These are phyloP conservation scores for Arachnomyces sp. DNA, from an alignment of 2,329 filamentous ascomycete genomes.

Conservation along the genomic window DNA sequence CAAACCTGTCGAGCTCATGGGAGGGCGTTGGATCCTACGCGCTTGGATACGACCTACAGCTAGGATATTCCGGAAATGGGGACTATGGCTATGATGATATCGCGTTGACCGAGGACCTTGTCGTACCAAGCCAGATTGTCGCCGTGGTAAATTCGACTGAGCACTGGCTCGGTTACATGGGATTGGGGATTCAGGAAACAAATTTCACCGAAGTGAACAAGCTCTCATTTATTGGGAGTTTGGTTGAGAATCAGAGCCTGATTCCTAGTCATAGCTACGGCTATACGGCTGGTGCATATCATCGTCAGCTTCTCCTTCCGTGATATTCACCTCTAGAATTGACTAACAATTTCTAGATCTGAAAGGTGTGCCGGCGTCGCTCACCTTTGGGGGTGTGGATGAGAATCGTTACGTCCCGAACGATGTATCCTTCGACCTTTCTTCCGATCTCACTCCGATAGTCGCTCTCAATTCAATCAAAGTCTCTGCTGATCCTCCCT, in stretches of 20 bases:
- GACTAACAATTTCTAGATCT: slow-evolving; percentile 12
- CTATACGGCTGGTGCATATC: slow-evolving; percentile 26
- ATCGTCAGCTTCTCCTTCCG: slow-evolving; percentile 15
- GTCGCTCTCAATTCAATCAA: slow-evolving; percentile 23
- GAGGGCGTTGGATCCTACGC: slow-evolving; percentile 19
- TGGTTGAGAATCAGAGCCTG: slow-evolving; percentile 19
- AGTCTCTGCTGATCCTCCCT: slow-evolving; percentile 13
- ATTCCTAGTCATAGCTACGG: slow-evolving; percentile 26
- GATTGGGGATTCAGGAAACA: slow-evolving; percentile 20
- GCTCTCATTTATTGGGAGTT: slow-evolving; percentile 19
- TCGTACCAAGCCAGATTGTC: slow-evolving; percentile 23
- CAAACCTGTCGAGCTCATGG: slow-evolving; percentile 28
- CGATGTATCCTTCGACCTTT: slow-evolving; percentile 21
- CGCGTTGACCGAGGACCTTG: slow-evolving; percentile 17
- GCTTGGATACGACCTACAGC: slow-evolving; percentile 15
- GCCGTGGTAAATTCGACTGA: slow-evolving; percentile 24
- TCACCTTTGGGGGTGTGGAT: slow-evolving; percentile 27
- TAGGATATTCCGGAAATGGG: slow-evolving; percentile 18
- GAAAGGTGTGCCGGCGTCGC: slow-evolving; percentile 23
- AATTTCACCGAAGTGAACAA: slow-evolving; percentile 18
- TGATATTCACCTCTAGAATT: background rate
- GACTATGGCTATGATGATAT: slow-evolving; percentile 32
- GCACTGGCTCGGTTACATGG: slow-evolving; percentile 28
- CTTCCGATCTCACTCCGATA: slow-evolving; percentile 22
- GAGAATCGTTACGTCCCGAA: slow-evolving; percentile 22